Percentiles rank a stretch among this genome's conserved stretches.
Conservation (phyloP, 352 stramenopile genomes). For the Phytophthora constricta region DNA sequence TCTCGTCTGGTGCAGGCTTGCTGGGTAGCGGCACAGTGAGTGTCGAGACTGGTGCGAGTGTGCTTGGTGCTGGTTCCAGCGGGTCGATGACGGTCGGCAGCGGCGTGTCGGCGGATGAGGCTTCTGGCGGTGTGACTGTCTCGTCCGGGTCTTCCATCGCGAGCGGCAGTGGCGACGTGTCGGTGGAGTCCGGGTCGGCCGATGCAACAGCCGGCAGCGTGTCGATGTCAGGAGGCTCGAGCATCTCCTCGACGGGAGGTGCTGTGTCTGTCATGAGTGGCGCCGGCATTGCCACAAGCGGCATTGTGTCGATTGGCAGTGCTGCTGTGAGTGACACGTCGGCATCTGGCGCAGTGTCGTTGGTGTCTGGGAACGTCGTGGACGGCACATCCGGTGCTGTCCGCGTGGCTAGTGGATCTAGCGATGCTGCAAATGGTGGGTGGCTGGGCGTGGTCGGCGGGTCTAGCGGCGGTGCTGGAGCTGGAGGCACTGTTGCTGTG, state of each 20-base stretch:
- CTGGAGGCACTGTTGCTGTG: conserved; percentile 2
- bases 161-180: neutral
- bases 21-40: neutral
- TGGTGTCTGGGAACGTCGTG: neutral
- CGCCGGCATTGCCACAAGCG: neutral
- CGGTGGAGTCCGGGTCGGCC: neutral
- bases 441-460: conserved; percentile 3
- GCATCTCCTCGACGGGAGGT: neutral
- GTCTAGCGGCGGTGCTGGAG: neutral
- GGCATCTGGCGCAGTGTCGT: neutral
- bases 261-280: conserved; percentile 10
- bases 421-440: neutral
- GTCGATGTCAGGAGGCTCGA: conserved; percentile 2
- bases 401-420: neutral
- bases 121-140: neutral
- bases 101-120: neutral
- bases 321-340: neutral
- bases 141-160: neutral
- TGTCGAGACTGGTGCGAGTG: neutral
- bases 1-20: neutral
- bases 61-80: neutral
- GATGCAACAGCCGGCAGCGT: neutral
- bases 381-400: neutral
- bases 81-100: neutral
- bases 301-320: neutral